Conservation (phyloP, 1,284 basidiomycete genomes). For the Cryptococcus jaspeensis region DNA sequence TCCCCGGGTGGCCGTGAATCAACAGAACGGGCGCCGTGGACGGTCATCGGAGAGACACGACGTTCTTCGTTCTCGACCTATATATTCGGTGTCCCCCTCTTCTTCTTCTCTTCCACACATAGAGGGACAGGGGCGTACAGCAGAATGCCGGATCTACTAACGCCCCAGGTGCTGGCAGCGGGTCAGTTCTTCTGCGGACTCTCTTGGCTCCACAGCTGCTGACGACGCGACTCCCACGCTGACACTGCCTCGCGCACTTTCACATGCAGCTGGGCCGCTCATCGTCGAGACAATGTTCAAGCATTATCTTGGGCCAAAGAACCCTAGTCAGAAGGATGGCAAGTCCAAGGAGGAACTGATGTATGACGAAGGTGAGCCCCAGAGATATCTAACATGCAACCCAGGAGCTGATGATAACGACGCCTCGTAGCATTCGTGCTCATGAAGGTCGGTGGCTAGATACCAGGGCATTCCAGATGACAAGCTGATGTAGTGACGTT, state of each 20-base stretch:
- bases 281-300: constrained; percentile 75
- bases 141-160: constrained; percentile 43
- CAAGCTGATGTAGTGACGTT: constrained; percentile 1
- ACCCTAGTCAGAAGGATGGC: constrained; percentile 10
- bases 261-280: constrained; percentile 59
- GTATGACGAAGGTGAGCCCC: constrained; percentile 64
- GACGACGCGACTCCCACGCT: background rate
- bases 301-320: constrained; percentile 68
- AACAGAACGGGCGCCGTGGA: too few relatives aligned
- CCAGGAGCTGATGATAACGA: constrained; percentile 13
- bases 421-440: constrained; percentile 62
- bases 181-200: constrained; percentile 17
- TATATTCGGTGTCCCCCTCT: background rate
- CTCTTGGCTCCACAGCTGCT: background rate
- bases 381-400: background rate
- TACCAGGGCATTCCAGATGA: background rate
- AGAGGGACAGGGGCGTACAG: background rate
- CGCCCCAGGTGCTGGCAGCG: constrained; percentile 36
- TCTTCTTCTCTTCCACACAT: background rate
- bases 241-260: background rate
- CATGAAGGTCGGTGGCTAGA: constrained; percentile 63
- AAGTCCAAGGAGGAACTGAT: constrained; percentile 63
- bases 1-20: too few relatives aligned
- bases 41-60: too few relatives aligned
- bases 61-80: too few relatives aligned